Evolutionary conservation across 306 rosid genomes (phyloP).

Genomic region (Gynostemma pentaphyllum): DNA sequence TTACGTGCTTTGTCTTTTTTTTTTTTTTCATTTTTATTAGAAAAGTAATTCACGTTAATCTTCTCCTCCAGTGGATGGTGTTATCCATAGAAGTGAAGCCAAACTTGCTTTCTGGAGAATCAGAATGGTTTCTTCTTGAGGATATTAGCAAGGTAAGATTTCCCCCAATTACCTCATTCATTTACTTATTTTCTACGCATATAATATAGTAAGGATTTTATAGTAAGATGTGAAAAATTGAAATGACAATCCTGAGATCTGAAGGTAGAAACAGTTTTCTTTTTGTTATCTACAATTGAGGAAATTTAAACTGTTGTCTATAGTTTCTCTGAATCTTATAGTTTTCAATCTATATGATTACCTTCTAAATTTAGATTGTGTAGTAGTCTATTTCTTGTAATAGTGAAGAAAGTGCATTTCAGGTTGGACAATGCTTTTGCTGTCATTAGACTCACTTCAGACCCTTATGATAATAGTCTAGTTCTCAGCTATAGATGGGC

Average conservation of each 20-base stretch:
- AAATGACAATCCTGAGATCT: not conserved
- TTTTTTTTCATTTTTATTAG: not conserved
- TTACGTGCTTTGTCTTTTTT: not conserved
- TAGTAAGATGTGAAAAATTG: not conserved
- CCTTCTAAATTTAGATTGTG: not conserved
- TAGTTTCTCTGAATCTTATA: not conserved
- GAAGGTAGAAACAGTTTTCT: not conserved
- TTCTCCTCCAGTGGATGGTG: constrained; percentile 60
- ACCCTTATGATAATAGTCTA: not conserved
- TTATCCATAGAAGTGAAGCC: constrained; percentile 65
- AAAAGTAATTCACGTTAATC: not conserved
- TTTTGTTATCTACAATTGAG: not conserved
- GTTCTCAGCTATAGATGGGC: not conserved
- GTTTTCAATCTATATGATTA: not conserved
- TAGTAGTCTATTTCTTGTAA: not conserved
- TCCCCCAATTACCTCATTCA: not conserved
- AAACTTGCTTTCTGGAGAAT: constrained; percentile 85
- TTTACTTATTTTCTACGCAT: not conserved
- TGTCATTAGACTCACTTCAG: not conserved
- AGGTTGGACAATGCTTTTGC: not conserved
- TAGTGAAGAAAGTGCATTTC: too few relatives aligned
- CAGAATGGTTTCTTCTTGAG: constrained; percentile 71
- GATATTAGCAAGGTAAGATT: constrained; percentile 60
- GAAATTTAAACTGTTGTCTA: not conserved
- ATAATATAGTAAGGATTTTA: not conserved